These are phyloP conservation scores for Paraurostyla sp. DNA, from an alignment of 73 alveolate species.

Conservation along the genomic window DNA sequence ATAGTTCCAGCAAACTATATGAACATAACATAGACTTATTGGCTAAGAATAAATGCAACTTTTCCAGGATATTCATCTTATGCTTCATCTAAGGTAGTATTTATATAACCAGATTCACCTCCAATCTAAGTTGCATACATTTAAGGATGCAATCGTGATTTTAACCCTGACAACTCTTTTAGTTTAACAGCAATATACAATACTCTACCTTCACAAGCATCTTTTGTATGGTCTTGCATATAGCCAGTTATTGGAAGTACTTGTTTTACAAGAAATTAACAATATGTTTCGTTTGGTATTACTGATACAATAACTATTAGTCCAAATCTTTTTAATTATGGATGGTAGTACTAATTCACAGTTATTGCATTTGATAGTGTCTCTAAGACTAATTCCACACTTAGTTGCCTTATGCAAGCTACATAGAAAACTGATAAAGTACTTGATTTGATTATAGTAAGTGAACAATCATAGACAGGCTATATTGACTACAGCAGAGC, in stretches of 20 bases:
- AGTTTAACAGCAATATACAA: slow-evolving; percentile 9
- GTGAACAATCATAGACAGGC: slow-evolving; percentile 30
- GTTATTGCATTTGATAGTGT: slow-evolving; percentile 17
- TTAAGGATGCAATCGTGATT: slow-evolving; percentile 42
- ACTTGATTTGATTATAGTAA: background rate
- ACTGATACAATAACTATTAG: slow-evolving; percentile 3
- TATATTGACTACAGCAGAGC: slow-evolving; percentile 27
- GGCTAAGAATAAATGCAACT: background rate
- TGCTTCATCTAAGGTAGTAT: background rate
- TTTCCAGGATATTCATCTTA: background rate
- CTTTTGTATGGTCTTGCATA: slow-evolving; percentile 17
- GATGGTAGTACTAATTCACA: background rate
- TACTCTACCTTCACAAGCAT: background rate
- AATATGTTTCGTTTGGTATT: slow-evolving; percentile 28
- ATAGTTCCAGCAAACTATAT: slow-evolving; percentile 15
- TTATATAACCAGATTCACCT: slow-evolving; percentile 19
- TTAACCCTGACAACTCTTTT: slow-evolving; percentile 1
- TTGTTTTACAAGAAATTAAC: slow-evolving; percentile 30
- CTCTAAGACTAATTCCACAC: background rate
- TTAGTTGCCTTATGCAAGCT: background rate
- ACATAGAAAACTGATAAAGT: background rate
- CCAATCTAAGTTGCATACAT: slow-evolving; percentile 20
- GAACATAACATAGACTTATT: background rate
- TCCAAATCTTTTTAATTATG: background rate
- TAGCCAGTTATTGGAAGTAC: slow-evolving; percentile 15